Evolutionary conservation across 768 basidiomycete species (phyloP), one percentile per base, ranked within the genome.

Genomic region (Cystobasidium onofrii): DNA sequence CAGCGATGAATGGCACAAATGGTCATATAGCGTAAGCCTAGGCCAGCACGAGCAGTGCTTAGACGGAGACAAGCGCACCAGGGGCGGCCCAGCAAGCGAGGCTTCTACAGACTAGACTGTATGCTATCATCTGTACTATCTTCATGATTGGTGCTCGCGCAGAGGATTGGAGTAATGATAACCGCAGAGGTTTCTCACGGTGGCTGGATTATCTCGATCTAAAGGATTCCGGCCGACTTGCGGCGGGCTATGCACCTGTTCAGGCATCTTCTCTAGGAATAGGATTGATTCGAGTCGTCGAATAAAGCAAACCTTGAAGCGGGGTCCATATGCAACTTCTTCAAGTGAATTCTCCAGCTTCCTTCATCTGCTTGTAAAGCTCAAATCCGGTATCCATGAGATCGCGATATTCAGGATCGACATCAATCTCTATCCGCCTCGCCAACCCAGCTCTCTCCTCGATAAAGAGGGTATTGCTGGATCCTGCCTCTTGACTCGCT

Each of bases 351-450:
- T 71, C 69, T 6, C 55, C 69, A 36, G 25, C 39, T 18, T 71
- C 69, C 25, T 44, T 52, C 69, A 71, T 71, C 29, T 55, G 33
- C 33, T 71, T 71, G 54, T 34, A 71, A 10, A 71, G 25, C 10
- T 39, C 55, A 23, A 46, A 71, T 1, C 54, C 55, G 2, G 61
- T 27, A 25, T 60, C 69, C 54, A 71, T 55, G 6, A 33, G 34
- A 33, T 71, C 33, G 33, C 44, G 29, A 55, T 71, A 57, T 33
- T 46, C 54, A 20, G 69, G 69, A 27, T 55, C 52, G 18, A 71
- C 69, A n/a, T 71, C 69, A 15, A 71, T 60, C 34, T 71, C 69
- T 3, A 71, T 55, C 1, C 69, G 29, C 34, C 69, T 55, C 1
- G 44, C 34, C 7, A 46, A 17, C 31, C 34, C 33, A 25, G 33